Percentiles rank a stretch among this genome's conserved stretches.
phyloP scores from a whole-genome alignment of 2,329 filamentous ascomycete species.

The Diaporthe aspalathi region DNA sequence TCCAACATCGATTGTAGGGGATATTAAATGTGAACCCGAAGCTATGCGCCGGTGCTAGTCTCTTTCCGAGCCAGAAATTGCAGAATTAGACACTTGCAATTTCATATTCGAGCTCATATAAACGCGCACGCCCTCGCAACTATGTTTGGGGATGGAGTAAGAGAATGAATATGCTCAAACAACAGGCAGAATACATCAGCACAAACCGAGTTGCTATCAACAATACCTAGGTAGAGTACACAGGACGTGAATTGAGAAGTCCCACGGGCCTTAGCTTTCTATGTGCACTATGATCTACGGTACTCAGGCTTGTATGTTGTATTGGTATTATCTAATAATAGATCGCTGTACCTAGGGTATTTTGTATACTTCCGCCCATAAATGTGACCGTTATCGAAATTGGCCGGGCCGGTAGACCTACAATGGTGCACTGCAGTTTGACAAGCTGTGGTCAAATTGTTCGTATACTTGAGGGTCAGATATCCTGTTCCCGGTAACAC shows the following conservation, averaged over 20 bases:
- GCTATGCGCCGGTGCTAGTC: too few relatives aligned
- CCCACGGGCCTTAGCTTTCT: background rate
- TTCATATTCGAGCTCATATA: too few relatives aligned
- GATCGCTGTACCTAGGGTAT: background rate
- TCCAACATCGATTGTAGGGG: too few relatives aligned
- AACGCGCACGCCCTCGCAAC: too few relatives aligned
- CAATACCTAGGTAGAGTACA: too few relatives aligned
- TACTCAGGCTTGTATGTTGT: background rate
- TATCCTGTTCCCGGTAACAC: constrained; percentile 55
- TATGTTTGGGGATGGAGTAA: too few relatives aligned
- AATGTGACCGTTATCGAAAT: background rate
- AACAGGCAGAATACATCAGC: too few relatives aligned
- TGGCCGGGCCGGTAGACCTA: background rate
- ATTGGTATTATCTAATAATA: constrained; percentile 27
- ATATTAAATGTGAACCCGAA: too few relatives aligned
- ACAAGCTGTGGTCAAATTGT: constrained; percentile 22
- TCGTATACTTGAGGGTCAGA: constrained; percentile 22
- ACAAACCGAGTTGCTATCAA: too few relatives aligned
- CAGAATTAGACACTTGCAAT: too few relatives aligned
- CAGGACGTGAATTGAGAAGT: background rate
- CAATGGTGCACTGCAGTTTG: background rate
- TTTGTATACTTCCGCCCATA: background rate
- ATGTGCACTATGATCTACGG: background rate
- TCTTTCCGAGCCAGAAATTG: too few relatives aligned
- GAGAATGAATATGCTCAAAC: too few relatives aligned